Base-by-base conservation (phyloP, 176 grass and related monocot genomes). In the Aegilops longissima region DNA sequence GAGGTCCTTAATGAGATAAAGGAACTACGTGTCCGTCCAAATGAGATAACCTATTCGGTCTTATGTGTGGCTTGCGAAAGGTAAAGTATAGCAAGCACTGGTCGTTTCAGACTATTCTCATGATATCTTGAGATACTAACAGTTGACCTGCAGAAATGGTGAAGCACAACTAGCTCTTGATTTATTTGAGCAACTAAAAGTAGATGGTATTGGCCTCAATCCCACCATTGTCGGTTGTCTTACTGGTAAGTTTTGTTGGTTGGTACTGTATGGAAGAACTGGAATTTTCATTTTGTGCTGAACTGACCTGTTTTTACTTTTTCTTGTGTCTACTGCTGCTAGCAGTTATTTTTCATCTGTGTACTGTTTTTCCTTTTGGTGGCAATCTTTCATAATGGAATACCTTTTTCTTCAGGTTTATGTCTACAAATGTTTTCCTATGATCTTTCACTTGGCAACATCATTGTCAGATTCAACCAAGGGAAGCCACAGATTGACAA, bases 11-110 rank as follows among this genome's bases (percentile, higher is more conserved):
- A 92, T 66, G 93, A 98, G 80, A 92, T 93, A 82, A 98, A 88
- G 35, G 82, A 78, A 87, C 66, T 90, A 49, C 89, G 95, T 44
- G 92, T 95, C 45, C 49, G 38, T 64, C 93, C 96, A 80, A 98
- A 98, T 90, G 86, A 90, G 63, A 98, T 98, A 89, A 98, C 96
- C 77, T 98, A 95, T 86, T 93, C 91, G 13, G 92, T 98, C 34
- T 89, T 98, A 81, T 91, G 92, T 84, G 92, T 95, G 74, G 92
- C 88, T 84, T 98, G 96, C 61, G 93, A 98, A 95, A 98, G 88
- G 96, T 98, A 94, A 87, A 80, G 38, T 33, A 34, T 81, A 90
- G 58, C 42, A 82, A 81, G 35, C 54, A 61, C 45, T 85, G 21
- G 47, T 72, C 27, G 24, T 66, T 86, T 76, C 85, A 38, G 73